A percentile compares a stretch with the other conserved stretches of the same genome.
phyloP scores from a whole-genome alignment of 2,329 filamentous ascomycete species.

The Colletotrichum spinosum region DNA sequence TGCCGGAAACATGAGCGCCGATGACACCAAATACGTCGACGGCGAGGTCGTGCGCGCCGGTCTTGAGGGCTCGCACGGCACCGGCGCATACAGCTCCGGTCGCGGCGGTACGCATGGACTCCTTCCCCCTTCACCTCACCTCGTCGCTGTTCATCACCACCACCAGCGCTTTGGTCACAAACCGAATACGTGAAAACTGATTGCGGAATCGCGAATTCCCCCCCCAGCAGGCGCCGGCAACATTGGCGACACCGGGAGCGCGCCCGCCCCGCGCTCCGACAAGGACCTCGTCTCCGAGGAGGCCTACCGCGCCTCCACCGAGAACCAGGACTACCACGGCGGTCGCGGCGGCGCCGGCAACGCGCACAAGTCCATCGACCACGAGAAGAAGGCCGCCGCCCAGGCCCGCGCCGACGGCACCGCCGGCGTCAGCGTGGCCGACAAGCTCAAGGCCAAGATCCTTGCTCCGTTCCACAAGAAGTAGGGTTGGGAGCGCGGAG shows the following conservation, averaged over 20 bases:
- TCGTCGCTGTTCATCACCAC: neutral
- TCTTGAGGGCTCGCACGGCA: constrained; percentile 65
- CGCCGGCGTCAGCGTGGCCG: constrained; percentile 60
- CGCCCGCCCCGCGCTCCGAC: constrained; percentile 57
- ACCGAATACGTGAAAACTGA: neutral
- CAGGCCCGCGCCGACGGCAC: constrained; percentile 41
- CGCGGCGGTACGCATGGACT: constrained; percentile 63
- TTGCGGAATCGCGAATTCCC: constrained; percentile 1
- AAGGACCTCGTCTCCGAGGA: constrained; percentile 64
- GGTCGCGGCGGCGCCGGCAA: constrained; percentile 72
- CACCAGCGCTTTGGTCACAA: neutral
- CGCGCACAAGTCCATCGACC: constrained; percentile 45
- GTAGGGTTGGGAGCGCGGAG: constrained; percentile 36
- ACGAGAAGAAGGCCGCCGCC: constrained; percentile 46
- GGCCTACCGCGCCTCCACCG: constrained; percentile 61
- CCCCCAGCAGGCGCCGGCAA: constrained; percentile 64
- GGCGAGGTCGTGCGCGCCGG: constrained; percentile 71
- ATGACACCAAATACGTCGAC: constrained; percentile 70
- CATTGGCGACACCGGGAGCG: constrained; percentile 62
- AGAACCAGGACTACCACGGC: constrained; percentile 65
- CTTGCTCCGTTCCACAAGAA: constrained; percentile 61
- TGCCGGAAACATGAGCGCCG: constrained; percentile 70
- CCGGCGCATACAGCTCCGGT: constrained; percentile 69
- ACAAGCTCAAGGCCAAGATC: constrained; percentile 69
- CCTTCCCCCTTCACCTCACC: constrained; percentile 5